phyloP scores from a whole-genome alignment of 371 early-diverging fungal species.

The Mucor mucedo region DNA sequence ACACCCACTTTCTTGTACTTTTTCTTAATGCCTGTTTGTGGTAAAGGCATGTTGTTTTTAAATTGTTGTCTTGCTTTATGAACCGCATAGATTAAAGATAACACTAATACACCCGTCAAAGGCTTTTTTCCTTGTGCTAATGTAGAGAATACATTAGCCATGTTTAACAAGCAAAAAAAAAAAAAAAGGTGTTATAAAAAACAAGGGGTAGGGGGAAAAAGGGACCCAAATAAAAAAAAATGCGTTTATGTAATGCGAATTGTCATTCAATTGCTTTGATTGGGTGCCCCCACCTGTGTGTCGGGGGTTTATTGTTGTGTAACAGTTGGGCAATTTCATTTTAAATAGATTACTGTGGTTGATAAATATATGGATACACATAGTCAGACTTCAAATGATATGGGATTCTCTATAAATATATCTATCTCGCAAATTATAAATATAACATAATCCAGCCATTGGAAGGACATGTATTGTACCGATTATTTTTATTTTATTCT shows the following conservation, averaged over 20 bases:
- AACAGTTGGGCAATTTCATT: too few relatives aligned
- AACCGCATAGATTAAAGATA: slow-evolving; percentile 45
- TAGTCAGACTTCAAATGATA: too few relatives aligned
- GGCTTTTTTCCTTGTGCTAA: slow-evolving; percentile 40
- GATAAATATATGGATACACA: too few relatives aligned
- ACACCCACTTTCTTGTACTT: slow-evolving; percentile 62
- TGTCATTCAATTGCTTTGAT: neutral
- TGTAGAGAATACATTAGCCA: slow-evolving; percentile 43
- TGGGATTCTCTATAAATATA: too few relatives aligned
- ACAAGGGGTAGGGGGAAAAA: neutral
- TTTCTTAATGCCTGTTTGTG: slow-evolving; percentile 18
- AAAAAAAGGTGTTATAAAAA: neutral
- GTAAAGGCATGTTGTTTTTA: slow-evolving; percentile 17
- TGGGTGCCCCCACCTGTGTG: neutral
- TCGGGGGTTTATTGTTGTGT: too few relatives aligned
- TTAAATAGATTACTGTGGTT: too few relatives aligned
- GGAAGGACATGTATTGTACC: too few relatives aligned
- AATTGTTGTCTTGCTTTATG: slow-evolving; percentile 39
- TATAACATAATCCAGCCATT: too few relatives aligned
- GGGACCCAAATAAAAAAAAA: neutral
- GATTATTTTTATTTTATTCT: too few relatives aligned
- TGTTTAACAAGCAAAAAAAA: slow-evolving; percentile 4
- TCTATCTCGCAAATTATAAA: too few relatives aligned
- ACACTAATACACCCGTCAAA: slow-evolving; percentile 35
- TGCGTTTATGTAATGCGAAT: neutral